Conservation (phyloP, 805 yeast genomes). For the Grigorovia transvaalensis region DNA sequence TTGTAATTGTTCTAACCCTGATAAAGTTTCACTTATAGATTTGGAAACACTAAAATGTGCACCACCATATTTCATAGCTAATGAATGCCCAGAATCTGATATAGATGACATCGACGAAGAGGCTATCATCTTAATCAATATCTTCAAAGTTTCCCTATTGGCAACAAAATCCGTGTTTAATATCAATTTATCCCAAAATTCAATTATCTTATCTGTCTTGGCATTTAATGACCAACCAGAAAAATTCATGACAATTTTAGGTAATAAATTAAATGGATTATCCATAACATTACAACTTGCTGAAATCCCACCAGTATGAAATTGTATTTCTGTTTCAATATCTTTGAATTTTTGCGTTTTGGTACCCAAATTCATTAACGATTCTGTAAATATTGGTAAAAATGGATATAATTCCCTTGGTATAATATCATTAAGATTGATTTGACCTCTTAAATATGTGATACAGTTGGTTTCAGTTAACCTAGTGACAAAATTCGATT, state of each 20-base stretch:
- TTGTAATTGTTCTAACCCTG: constrained; percentile 71
- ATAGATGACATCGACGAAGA: constrained; percentile 70
- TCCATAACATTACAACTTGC: constrained; percentile 49
- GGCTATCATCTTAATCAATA: constrained; percentile 61
- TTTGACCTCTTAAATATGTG: constrained; percentile 62
- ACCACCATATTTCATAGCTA: constrained; percentile 59
- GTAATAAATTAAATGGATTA: constrained; percentile 43
- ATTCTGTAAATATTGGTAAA: constrained; percentile 66
- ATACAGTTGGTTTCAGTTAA: constrained; percentile 72
- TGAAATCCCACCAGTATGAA: constrained; percentile 75
- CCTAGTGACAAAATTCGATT: constrained; percentile 33
- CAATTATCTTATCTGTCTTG: constrained; percentile 50
- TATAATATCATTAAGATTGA: constrained; percentile 41
- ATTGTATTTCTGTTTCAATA: constrained; percentile 74
- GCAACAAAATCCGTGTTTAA: constrained; percentile 52
- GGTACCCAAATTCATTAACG: constrained; percentile 86
- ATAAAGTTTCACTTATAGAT: constrained; percentile 49
- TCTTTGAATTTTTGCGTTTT: constrained; percentile 55
- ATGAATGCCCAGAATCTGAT: constrained; percentile 82
- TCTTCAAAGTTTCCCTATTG: constrained; percentile 56
- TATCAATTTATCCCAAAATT: constrained; percentile 61
- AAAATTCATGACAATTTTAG: constrained; percentile 40
- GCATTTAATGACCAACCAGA: constrained; percentile 62
- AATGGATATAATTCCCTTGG: constrained; percentile 58
- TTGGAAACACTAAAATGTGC: constrained; percentile 53